Percentiles rank a stretch among this genome's conserved stretches.
phyloP scores from a whole-genome alignment of 1,284 basidiomycete species.

The Rhodotorula sp. region DNA sequence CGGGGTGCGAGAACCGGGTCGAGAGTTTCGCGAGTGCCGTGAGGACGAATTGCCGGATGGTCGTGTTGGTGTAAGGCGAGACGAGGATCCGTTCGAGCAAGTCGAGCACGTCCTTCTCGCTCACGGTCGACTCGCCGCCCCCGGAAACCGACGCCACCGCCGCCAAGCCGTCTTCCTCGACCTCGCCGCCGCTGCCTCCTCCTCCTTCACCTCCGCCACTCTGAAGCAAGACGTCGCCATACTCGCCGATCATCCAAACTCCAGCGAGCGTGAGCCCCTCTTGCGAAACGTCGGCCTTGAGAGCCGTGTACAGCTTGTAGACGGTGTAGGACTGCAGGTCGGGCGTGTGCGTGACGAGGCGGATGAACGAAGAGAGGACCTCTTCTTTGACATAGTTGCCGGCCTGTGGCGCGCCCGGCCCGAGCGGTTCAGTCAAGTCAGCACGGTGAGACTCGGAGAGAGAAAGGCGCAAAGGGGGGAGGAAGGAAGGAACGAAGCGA shows the following conservation, averaged over 20 bases:
- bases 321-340: conserved; percentile 95
- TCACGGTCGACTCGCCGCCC: conserved; percentile 56
- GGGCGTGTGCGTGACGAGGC: conserved; percentile 93
- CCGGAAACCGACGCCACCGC: too few species aligned
- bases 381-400: conserved; percentile 98
- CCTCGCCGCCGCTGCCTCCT: conserved; percentile 78
- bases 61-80: conserved; percentile 90
- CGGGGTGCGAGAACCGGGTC: conserved; percentile 63
- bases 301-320: conserved; percentile 83
- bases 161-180: conserved; percentile 44
- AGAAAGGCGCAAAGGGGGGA: neutral
- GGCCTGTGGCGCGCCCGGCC: conserved; percentile 58
- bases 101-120: conserved; percentile 79
- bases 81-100: conserved; percentile 82
- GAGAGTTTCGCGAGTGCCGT: conserved; percentile 88
- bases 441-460: neutral
- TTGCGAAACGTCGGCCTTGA: conserved; percentile 90
- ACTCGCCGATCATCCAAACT: conserved; percentile 96
- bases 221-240: conserved; percentile 84
- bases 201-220: conserved; percentile 64
- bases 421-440: neutral
- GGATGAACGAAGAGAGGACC: conserved; percentile 89
- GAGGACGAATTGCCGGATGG: conserved; percentile 88
- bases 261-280: conserved; percentile 90
- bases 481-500: neutral